phyloP scores from a whole-genome alignment of 495 filamentous ascomycete species.

The Penicillium bovifimosum region DNA sequence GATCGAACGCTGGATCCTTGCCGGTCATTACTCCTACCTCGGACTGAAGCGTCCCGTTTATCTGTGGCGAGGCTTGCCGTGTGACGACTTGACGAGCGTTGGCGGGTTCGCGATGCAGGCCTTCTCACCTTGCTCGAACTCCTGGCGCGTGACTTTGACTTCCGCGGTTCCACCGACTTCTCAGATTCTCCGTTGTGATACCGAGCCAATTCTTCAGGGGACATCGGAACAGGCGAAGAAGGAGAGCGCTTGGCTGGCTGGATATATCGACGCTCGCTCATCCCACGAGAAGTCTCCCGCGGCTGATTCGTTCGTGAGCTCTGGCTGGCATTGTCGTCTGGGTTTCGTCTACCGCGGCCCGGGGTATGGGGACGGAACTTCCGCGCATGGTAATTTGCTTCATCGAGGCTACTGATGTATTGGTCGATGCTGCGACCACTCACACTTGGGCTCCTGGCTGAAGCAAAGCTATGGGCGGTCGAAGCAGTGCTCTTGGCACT shows the following conservation, averaged over 20 bases:
- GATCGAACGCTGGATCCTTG: constrained; percentile 59
- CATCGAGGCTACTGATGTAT: constrained; percentile 82
- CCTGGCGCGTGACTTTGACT: constrained; percentile 34
- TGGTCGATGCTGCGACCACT: constrained; percentile 69
- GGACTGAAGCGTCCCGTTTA: constrained; percentile 33
- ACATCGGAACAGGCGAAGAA: constrained; percentile 88
- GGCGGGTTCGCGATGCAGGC: constrained; percentile 30
- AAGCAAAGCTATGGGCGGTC: constrained; percentile 43
- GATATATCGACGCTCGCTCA: constrained; percentile 60
- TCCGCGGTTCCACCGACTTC: constrained; percentile 36
- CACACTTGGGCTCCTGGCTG: constrained; percentile 47
- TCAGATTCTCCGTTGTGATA: constrained; percentile 45
- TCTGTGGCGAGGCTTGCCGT: constrained; percentile 44
- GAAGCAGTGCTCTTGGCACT: constrained; percentile 45
- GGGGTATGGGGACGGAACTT: constrained; percentile 48
- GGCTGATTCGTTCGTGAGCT: constrained; percentile 39
- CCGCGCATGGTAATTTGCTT: constrained; percentile 59
- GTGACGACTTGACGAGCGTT: constrained; percentile 40
- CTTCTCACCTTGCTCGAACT: constrained; percentile 38
- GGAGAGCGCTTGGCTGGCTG: constrained; percentile 82
- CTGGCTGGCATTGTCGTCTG: constrained; percentile 44
- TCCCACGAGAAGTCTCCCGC: constrained; percentile 64
- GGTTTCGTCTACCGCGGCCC: constrained; percentile 55
- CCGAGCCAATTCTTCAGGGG: constrained; percentile 70
- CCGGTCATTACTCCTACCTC: constrained; percentile 51